phyloP scores from a whole-genome alignment of 169 alveolate genomes.

The Cryptosporidium sp. region DNA sequence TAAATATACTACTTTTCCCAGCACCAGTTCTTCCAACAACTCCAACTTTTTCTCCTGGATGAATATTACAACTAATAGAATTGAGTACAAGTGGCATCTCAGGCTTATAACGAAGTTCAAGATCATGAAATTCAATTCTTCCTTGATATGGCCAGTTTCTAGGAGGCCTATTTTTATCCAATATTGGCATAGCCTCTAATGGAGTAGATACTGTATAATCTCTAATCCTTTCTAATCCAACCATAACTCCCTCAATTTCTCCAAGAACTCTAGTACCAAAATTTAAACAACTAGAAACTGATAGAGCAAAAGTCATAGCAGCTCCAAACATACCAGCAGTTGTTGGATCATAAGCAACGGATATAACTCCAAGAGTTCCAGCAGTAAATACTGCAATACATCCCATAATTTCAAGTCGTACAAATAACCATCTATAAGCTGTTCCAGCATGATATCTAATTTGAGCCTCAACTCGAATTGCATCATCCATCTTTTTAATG shows the following conservation, averaged over 20 bases:
- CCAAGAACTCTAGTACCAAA: constrained; percentile 71
- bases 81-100: constrained; percentile 80
- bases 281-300: constrained; percentile 56
- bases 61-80: constrained; percentile 79
- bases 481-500: constrained; percentile 52
- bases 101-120: constrained; percentile 77
- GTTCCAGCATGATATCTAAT: constrained; percentile 75
- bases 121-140: constrained; percentile 65
- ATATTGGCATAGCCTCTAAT: constrained; percentile 45
- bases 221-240: constrained; percentile 58
- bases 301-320: constrained; percentile 66
- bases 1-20: constrained; percentile 88
- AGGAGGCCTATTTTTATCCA: constrained; percentile 39
- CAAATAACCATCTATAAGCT: constrained; percentile 79
- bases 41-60: constrained; percentile 85
- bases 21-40: constrained; percentile 93
- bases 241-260: constrained; percentile 75
- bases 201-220: constrained; percentile 66
- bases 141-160: constrained; percentile 77
- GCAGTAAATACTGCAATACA: constrained; percentile 66
- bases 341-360: constrained; percentile 38
- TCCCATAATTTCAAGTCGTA: constrained; percentile 76
- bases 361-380: constrained; percentile 63
- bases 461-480: constrained; percentile 41
- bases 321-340: constrained; percentile 72